phyloP scores from a whole-genome alignment of 2,329 filamentous ascomycete genomes.

The Waltergamsia citrina region DNA sequence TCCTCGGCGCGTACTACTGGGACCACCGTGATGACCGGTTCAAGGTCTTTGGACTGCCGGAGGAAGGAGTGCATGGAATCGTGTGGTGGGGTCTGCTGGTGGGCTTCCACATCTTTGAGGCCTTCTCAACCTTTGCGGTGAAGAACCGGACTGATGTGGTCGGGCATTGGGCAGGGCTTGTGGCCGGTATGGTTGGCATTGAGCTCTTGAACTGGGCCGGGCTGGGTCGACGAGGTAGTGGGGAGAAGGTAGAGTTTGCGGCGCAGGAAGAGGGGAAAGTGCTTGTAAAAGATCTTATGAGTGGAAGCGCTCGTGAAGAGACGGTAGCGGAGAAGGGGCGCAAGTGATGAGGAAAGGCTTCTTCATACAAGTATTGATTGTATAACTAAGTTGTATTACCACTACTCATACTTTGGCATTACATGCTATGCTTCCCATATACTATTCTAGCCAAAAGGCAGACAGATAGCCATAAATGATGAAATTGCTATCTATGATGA shows the following conservation, averaged over 20 bases:
- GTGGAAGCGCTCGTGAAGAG: too few species aligned
- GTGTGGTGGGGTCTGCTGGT: constrained; percentile 41
- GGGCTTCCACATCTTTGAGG: constrained; percentile 38
- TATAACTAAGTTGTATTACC: too few species aligned
- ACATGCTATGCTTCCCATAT: too few species aligned
- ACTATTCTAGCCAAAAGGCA: too few species aligned
- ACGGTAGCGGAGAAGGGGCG: too few species aligned
- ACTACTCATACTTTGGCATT: too few species aligned
- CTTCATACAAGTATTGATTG: too few species aligned
- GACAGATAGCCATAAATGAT: too few species aligned
- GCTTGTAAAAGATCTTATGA: not conserved
- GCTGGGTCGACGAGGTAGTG: not conserved
- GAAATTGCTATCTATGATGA: too few species aligned
- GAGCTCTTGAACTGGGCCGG: constrained; percentile 16
- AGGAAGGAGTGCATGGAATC: constrained; percentile 46
- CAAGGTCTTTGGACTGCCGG: constrained; percentile 46
- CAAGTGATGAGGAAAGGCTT: too few species aligned
- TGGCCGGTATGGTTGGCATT: constrained; percentile 33
- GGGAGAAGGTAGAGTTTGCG: too few species aligned
- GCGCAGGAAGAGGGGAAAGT: not conserved
- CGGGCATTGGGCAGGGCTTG: constrained; percentile 43
- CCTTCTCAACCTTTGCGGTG: constrained; percentile 26
- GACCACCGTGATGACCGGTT: constrained; percentile 46
- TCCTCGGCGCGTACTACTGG: constrained; percentile 54
- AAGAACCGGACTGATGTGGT: constrained; percentile 36